phyloP scores from a whole-genome alignment of 768 basidiomycete species.

The Trametes gibbosa region DNA sequence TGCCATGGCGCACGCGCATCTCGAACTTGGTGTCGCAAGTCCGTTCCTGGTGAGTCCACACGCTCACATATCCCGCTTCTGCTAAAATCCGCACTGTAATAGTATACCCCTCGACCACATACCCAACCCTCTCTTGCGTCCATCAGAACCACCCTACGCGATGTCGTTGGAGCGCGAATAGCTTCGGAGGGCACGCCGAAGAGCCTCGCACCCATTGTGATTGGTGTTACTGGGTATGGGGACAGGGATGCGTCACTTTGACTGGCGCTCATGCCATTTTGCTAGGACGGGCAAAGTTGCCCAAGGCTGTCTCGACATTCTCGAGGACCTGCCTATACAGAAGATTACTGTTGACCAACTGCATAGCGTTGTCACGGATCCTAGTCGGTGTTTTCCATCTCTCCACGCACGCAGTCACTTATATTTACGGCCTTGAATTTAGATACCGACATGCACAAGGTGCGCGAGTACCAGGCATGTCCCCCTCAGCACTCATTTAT shows the following conservation, averaged over 20 bases:
- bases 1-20: constrained; percentile 73
- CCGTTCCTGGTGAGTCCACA: constrained; percentile 68
- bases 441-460: constrained; percentile 63
- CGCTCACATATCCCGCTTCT: background rate
- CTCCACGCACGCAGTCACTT: background rate
- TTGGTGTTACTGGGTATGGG: constrained; percentile 76
- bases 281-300: constrained; percentile 79
- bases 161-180: constrained; percentile 55
- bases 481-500: background rate
- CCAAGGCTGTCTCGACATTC: constrained; percentile 69
- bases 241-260: constrained; percentile 12
- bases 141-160: constrained; percentile 53
- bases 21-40: constrained; percentile 75
- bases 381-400: constrained; percentile 37
- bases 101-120: constrained; percentile 82
- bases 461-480: constrained; percentile 21
- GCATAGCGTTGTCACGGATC: constrained; percentile 48
- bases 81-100: background rate
- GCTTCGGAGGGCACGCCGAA: constrained; percentile 53
- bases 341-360: constrained; percentile 57
- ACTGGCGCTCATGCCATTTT: background rate
- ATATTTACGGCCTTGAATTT: background rate
- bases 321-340: constrained; percentile 67
- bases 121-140: constrained; percentile 57
- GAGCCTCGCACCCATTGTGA: constrained; percentile 72